Base-by-base conservation (phyloP, 768 basidiomycete genomes). In the Coprinellus micaceus region DNA sequence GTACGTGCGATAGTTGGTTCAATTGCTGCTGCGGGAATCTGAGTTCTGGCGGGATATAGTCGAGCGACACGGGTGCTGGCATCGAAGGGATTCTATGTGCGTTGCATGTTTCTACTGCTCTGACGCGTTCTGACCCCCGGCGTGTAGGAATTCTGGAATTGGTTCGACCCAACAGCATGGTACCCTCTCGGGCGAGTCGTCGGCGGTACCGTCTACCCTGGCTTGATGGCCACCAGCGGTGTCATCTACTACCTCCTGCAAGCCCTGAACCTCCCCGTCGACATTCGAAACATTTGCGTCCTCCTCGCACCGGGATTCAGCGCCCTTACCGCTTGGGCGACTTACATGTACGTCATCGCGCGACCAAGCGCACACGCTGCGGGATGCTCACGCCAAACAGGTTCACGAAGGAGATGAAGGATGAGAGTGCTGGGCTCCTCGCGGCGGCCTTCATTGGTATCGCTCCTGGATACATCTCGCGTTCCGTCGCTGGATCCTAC, bases 61-160 rank as follows among this genome's bases (percentile, higher is more conserved):
- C 94, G 97, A 26, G 97, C 96, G 43, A 97, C 96, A 2, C 85
- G 79, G 65, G 88, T 99, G 13, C 77, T 99, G 44, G 91, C 94
- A 25, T 82, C 90, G 11, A 80, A 98, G 64, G 97, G 97, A 17
- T 98, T 99, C 76, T 95, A 98, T 78, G 95, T 96, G 61, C 56
- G 91, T 75, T 1, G n/a, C n/a, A n/a, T n/a, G n/a, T n/a, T n/a
- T n/a, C n/a, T n/a, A n/a, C n/a, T n/a, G n/a, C n/a, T n/a, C n/a
- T n/a, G n/a, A n/a, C n/a, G n/a, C n/a, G n/a, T n/a, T n/a, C n/a
- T n/a, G n/a, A n/a, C n/a, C n/a, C n/a, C n/a, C n/a, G n/a, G n/a
- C n/a, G n/a, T n/a, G n/a, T 60, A 97, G 94, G 96, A 91, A 85
- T 98, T 99, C 75, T 99, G 97, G 97, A 99, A 99, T 68, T 99